Evolutionary conservation across 441 rosid species (phyloP).

Genomic region (Isatis lusitanica): DNA sequence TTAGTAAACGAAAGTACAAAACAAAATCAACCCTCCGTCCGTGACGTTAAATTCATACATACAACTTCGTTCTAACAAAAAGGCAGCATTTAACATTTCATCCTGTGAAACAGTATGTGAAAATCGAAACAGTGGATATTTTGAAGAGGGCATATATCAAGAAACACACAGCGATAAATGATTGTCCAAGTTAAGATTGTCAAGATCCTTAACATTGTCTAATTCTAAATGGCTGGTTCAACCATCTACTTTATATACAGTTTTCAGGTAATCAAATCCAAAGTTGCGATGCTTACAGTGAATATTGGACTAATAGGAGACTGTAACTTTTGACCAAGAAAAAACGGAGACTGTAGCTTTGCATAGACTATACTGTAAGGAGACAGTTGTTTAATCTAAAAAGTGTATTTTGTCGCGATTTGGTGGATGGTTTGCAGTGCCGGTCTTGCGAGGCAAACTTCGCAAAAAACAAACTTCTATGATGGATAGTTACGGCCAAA

Average conservation of each 20-base stretch:
- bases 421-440: conserved; percentile 17
- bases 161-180: neutral
- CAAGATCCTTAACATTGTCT: neutral
- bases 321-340: neutral
- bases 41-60: neutral
- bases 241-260: neutral
- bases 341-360: neutral
- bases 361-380: neutral
- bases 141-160: neutral
- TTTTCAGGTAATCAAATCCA: neutral
- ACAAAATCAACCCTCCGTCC: neutral
- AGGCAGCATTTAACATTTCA: neutral
- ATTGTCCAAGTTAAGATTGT: neutral
- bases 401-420: conserved; percentile 25
- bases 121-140: neutral
- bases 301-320: neutral
- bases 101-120: neutral
- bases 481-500: neutral
- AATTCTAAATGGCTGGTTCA: neutral
- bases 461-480: neutral
- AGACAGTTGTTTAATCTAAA: neutral
- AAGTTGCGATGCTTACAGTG: neutral
- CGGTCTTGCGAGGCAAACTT: conserved; percentile 33
- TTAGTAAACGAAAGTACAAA: neutral
- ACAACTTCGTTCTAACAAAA: neutral